These are phyloP conservation scores for Penicillium sp. DNA, from an alignment of 2,329 filamentous ascomycete genomes.

Conservation along the genomic window DNA sequence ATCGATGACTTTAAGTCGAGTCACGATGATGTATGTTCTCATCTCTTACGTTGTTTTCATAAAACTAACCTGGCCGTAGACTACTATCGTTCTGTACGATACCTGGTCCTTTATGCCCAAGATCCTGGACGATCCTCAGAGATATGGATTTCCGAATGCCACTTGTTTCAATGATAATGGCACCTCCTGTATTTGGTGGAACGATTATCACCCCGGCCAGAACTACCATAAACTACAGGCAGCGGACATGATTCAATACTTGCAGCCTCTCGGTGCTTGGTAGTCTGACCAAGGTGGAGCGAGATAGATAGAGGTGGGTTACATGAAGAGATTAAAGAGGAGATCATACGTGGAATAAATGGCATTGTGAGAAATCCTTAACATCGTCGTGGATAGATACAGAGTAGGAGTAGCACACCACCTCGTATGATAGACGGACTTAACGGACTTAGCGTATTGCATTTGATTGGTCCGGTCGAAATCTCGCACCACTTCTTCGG, in stretches of 20 bases:
- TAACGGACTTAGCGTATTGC: not conserved
- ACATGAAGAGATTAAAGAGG: not conserved
- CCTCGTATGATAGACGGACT: not conserved
- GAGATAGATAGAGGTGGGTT: not conserved
- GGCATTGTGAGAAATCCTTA: not conserved
- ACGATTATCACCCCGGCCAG: conserved; percentile 31
- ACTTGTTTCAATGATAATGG: not conserved
- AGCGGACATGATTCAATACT: conserved; percentile 22
- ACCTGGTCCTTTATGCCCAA: conserved; percentile 33
- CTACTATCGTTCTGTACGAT: conserved; percentile 28
- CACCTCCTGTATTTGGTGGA: conserved; percentile 33
- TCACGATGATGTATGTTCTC: too few species aligned
- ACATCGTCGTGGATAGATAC: not conserved
- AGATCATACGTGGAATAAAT: not conserved
- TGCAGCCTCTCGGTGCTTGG: not conserved
- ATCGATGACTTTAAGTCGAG: too few species aligned
- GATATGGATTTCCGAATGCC: conserved; percentile 28
- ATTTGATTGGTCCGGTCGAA: conserved; percentile 2
- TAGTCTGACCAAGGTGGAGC: not conserved
- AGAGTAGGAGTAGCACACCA: not conserved
- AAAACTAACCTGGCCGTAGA: conserved; percentile 10
- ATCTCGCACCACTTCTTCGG: conserved; percentile 14
- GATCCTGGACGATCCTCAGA: conserved; percentile 26
- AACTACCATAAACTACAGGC: conserved; percentile 32
- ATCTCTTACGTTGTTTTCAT: too few species aligned